These are phyloP conservation scores for Ceratobasidium papillatum DNA, from an alignment of 1,284 basidiomycete genomes.

Conservation along the genomic window DNA sequence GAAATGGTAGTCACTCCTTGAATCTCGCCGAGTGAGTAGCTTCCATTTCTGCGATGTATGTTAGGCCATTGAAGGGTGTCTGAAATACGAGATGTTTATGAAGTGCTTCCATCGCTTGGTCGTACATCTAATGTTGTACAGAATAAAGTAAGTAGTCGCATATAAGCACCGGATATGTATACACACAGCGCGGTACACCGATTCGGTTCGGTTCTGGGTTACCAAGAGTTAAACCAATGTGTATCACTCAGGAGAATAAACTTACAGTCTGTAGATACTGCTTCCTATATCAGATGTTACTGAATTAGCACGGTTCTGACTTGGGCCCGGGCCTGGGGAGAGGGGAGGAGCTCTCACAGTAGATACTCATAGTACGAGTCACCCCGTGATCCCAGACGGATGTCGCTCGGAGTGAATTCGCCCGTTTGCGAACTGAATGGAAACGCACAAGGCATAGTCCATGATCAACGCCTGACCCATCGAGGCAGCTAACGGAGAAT, in stretches of 20 bases:
- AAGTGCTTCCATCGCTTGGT: conserved; percentile 82
- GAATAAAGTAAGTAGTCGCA: background rate
- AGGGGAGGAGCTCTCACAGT: conserved; percentile 71
- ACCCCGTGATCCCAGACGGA: conserved; percentile 90
- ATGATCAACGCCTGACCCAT: background rate
- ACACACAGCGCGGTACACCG: conserved; percentile 77
- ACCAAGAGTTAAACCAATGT: background rate
- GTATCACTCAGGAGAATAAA: conserved; percentile 1
- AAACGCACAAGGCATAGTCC: background rate
- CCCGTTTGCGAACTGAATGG: conserved; percentile 67
- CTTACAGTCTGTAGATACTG: conserved; percentile 80
- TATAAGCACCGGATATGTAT: background rate
- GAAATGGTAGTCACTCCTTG: background rate
- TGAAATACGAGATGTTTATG: conserved; percentile 77
- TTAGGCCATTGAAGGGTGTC: conserved; percentile 65
- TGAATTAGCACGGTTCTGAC: background rate
- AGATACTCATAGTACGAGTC: conserved; percentile 97
- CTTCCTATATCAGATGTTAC: conserved; percentile 60
- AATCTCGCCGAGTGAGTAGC: conserved; percentile 16
- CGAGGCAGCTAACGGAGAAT: background rate
- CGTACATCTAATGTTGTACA: conserved; percentile 76
- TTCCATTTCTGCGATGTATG: conserved; percentile 83
- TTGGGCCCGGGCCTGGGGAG: background rate
- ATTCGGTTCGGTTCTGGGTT: conserved; percentile 74
- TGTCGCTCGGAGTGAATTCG: conserved; percentile 75